Evolutionary conservation across 1,284 basidiomycete genomes (phyloP), one percentile per base, ranked within the genome.

Genomic region (Heterobasidion annosum): DNA sequence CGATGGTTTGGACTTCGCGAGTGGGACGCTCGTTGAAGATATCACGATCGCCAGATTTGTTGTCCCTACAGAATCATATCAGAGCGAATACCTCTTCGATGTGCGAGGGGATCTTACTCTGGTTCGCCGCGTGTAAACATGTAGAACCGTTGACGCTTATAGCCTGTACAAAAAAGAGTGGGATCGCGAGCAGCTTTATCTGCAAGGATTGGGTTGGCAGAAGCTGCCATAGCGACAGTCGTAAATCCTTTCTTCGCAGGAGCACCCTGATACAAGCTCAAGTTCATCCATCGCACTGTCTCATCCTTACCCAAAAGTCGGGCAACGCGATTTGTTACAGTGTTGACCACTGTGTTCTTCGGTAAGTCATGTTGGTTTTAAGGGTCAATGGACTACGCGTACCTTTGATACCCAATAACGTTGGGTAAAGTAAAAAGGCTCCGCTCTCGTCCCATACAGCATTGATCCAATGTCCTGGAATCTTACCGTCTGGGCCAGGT

Each of bases 21-120:
- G 96, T 98, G 0, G 97, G 97, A 52, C 90, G 83, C 70, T 99
- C 97, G 71, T 99, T 99, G 82, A 98, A 98, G 55, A 99, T 88
- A 63, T 99, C 97, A 50, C 97, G 86, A 61, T 99, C 95, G 32
- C 85, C 87, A 1, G 84, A 83, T 68, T 89, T 91, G 65, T 81
- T 84, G 59, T 97, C 93, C 67, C 90, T 93, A 63, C 37, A 42
- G 15, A 34, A 8, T 19, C 54, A 48, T 40, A 40, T 50, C 54
- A 54, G 47, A n/a, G 32, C 35, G 35, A 9, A 9, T 15, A 37
- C 7, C 12, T 13, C 34, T 18, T 15, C 2, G 18, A 37, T 6
- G 55, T 15, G 48, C 50, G 46, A 25, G 44, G 47, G 19, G 53
- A 16, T 37, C 86, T 52, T 73, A 93, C 86, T 96, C 94, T 34